phyloP scores from a whole-genome alignment of 208 protist species.

The Leishmania major region DNA sequence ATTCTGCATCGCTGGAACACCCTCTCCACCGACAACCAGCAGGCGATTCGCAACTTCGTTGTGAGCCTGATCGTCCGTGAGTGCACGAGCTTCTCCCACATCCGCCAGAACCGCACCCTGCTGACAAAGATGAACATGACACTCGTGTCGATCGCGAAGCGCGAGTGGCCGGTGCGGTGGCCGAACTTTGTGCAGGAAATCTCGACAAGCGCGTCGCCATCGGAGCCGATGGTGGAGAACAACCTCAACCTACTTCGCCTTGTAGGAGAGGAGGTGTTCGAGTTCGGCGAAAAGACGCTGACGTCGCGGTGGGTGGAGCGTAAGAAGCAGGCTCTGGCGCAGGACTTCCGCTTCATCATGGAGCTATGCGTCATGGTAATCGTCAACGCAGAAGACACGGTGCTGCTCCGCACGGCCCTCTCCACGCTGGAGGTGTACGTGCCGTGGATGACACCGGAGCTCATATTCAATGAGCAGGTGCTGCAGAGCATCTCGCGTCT shows the following conservation, averaged over 20 bases:
- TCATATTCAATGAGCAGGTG: conserved; percentile 72
- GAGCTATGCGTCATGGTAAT: conserved; percentile 91
- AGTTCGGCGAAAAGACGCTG: conserved; percentile 97
- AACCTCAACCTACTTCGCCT: conserved; percentile 97
- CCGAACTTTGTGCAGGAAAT: conserved; percentile 98
- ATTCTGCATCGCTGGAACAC: conserved; percentile 96
- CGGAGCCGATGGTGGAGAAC: conserved; percentile 97
- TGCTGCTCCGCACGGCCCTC: conserved; percentile 70
- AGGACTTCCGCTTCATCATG: conserved; percentile 96
- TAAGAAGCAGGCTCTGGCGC: conserved; percentile 95
- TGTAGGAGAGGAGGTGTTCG: conserved; percentile 98
- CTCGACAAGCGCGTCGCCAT: conserved; percentile 89
- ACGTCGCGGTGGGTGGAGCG: conserved; percentile 94
- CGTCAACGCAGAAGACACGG: conserved; percentile 40
- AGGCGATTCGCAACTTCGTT: conserved; percentile 96
- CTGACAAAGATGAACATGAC: conserved; percentile 93
- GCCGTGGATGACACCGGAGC: conserved; percentile 75
- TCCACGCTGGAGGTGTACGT: conserved; percentile 86
- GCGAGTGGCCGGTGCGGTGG: conserved; percentile 99
- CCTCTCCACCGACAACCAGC: conserved; percentile 89
- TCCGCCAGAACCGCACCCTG: conserved; percentile 65
- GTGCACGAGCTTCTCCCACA: conserved; percentile 54
- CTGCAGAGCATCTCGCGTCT: conserved; percentile 55
- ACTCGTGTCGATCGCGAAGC: conserved; percentile 96
- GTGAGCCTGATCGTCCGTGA: conserved; percentile 94